phyloP scores from a whole-genome alignment of 2,329 filamentous ascomycete genomes.

The Fusarium guadeloupense region DNA sequence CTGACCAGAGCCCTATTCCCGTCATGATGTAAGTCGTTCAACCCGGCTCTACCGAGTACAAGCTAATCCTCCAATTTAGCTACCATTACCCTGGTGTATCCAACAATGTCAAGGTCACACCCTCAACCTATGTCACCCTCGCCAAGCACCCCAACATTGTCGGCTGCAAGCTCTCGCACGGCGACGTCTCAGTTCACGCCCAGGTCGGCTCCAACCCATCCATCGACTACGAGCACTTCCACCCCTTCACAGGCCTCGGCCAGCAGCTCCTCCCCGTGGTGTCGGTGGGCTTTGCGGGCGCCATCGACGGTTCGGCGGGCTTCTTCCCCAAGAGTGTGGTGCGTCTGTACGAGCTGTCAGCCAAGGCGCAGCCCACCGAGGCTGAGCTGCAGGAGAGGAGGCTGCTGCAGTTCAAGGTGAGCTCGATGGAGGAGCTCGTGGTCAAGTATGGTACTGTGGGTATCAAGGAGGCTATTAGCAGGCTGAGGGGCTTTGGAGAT shows the following conservation, averaged over 20 bases:
- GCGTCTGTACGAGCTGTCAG: slow-evolving; percentile 61
- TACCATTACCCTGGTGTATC: slow-evolving; percentile 75
- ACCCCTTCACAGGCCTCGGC: slow-evolving; percentile 70
- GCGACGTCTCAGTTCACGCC: slow-evolving; percentile 70
- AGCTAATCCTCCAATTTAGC: slow-evolving; percentile 44
- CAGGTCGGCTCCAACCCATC: slow-evolving; percentile 67
- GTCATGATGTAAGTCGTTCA: slow-evolving; percentile 62
- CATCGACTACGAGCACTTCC: slow-evolving; percentile 68
- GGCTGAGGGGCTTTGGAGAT: slow-evolving; percentile 68
- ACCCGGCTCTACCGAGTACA: not conserved
- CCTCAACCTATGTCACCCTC: slow-evolving; percentile 65
- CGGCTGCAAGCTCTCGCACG: slow-evolving; percentile 75
- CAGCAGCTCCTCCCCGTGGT: slow-evolving; percentile 71
- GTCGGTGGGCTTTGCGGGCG: slow-evolving; percentile 66
- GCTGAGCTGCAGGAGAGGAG: slow-evolving; percentile 61
- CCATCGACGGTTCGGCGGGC: slow-evolving; percentile 69
- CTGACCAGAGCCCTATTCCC: slow-evolving; percentile 65
- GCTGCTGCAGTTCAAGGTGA: slow-evolving; percentile 68
- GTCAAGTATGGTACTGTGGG: slow-evolving; percentile 69
- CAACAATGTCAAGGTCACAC: slow-evolving; percentile 68
- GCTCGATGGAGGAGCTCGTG: slow-evolving; percentile 68
- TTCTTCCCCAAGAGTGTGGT: slow-evolving; percentile 72
- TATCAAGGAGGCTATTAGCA: slow-evolving; percentile 70
- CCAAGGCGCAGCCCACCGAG: slow-evolving; percentile 44
- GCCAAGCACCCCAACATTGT: slow-evolving; percentile 73